Conservation (phyloP, 2,329 filamentous ascomycete species). For the Tolypocladium ovalisporum region DNA sequence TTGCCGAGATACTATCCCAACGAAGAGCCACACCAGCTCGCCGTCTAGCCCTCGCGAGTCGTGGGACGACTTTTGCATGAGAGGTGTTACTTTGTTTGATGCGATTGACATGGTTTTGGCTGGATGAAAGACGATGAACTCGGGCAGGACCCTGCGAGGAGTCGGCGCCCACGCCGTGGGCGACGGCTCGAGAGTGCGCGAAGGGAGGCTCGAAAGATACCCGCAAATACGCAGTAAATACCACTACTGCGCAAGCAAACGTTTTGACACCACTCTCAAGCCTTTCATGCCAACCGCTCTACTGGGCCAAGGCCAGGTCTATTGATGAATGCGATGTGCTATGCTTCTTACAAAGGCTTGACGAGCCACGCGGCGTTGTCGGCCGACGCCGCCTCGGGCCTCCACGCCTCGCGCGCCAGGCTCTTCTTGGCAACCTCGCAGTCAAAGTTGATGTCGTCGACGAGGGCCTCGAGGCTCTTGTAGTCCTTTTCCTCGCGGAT, state of each 20-base stretch:
- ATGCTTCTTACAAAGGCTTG: conserved; percentile 10
- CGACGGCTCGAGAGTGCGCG: background rate
- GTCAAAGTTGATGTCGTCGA: conserved; percentile 82
- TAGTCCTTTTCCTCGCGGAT: conserved; percentile 89
- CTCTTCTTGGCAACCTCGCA: conserved; percentile 72
- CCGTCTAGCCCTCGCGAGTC: conserved; percentile 27
- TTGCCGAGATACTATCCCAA: conserved; percentile 49
- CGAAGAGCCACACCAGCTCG: conserved; percentile 43
- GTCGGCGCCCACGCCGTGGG: background rate
- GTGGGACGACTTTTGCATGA: conserved; percentile 11
- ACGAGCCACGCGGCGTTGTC: conserved; percentile 28
- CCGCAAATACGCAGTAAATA: conserved; percentile 1
- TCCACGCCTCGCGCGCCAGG: conserved; percentile 55
- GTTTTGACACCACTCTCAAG: background rate
- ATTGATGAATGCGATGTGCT: background rate
- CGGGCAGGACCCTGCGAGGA: background rate
- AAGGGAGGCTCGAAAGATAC: conserved; percentile 1
- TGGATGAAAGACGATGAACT: background rate
- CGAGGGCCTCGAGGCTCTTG: conserved; percentile 66
- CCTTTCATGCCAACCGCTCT: background rate
- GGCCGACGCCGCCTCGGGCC: conserved; percentile 21
- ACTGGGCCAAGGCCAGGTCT: background rate
- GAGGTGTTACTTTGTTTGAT: background rate
- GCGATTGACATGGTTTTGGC: background rate
- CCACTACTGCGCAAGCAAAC: background rate